phyloP scores from a whole-genome alignment of 345 rosid genomes.

The Eucalyptus urophylla region DNA sequence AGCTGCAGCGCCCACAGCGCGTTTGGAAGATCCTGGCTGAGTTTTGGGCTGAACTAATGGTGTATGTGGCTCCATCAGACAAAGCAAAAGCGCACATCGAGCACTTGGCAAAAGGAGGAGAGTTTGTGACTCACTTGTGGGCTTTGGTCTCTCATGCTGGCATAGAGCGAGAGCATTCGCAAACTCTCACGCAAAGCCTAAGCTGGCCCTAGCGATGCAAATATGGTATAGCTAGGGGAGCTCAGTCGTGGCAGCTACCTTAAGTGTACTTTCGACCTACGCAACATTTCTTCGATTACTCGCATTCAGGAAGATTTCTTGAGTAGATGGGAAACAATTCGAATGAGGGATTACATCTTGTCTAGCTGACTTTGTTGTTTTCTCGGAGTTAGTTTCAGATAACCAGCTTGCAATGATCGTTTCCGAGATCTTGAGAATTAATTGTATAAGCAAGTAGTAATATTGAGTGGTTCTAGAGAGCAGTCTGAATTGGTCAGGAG shows the following conservation, averaged over 20 bases:
- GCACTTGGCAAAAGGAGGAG: neutral
- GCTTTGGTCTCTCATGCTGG: neutral
- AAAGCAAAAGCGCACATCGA: neutral
- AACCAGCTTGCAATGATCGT: neutral
- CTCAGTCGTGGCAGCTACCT: neutral
- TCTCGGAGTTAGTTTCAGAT: neutral
- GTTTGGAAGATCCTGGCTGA: neutral
- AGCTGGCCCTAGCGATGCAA: neutral
- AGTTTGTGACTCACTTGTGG: neutral
- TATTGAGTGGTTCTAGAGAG: neutral
- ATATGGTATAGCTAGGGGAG: neutral
- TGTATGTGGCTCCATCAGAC: neutral
- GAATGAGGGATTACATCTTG: neutral
- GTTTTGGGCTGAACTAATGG: neutral
- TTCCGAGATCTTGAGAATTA: neutral
- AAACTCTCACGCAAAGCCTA: neutral
- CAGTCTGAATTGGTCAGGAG: neutral
- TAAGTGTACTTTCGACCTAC: neutral
- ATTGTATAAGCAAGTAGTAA: neutral
- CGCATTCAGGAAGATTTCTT: neutral
- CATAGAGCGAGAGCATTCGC: neutral
- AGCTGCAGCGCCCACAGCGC: too few relatives aligned
- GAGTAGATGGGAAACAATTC: neutral
- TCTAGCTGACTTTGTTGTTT: neutral
- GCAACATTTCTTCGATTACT: neutral